Base-by-base conservation (phyloP, 202 grass and related monocot species). In the Musa balbisiana region DNA sequence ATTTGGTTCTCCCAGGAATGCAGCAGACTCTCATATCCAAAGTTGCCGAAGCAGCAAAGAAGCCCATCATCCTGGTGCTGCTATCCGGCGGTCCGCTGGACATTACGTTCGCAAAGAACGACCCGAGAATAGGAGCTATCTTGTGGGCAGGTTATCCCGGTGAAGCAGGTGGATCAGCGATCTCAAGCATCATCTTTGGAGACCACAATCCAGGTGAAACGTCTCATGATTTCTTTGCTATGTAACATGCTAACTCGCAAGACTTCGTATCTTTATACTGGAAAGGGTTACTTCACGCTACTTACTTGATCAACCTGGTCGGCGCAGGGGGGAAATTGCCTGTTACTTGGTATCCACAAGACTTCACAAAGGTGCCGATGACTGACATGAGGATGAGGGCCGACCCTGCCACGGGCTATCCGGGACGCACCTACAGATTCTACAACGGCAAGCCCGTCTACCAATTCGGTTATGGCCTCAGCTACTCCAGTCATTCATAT, bases 371-470 rank as follows among this genome's bases (percentile, higher is more conserved):
- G 0, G 78, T 97, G 49, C 82, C 88, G 1, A 97, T 97, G 93
- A 97, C 90, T 20, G 84, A 92, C 67, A 97, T 97, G 93, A 79
- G 91, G 84, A 97, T 97, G 93, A 84, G 93, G 26, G 90, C 93
- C n/a, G 84, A 97, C 52, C 82, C 82, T 6, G 56, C 84, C 19
- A 82, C 82, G 0, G 90, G 90, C 1, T 97, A 93, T 74, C 93
- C 93, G 0, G 93, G 93, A 1, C 82, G 93, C 58, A 91, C 93
- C 0, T 93, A 97, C 81, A 53, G 93, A 58, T 97, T 97, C 76
- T 97, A 97, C 83, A 79, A 63, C 1, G 93, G 93, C 19, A 87
- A 83, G 10, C 87, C 88, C 8, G 93, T 97, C 55, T 97, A 77
- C 86, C 72, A 76, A 4, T 97, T 91, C 54, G 93, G 93, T 66